Evolutionary conservation across 306 rosid genomes (phyloP).

Genomic region (Pterocarpus santalinus): DNA sequence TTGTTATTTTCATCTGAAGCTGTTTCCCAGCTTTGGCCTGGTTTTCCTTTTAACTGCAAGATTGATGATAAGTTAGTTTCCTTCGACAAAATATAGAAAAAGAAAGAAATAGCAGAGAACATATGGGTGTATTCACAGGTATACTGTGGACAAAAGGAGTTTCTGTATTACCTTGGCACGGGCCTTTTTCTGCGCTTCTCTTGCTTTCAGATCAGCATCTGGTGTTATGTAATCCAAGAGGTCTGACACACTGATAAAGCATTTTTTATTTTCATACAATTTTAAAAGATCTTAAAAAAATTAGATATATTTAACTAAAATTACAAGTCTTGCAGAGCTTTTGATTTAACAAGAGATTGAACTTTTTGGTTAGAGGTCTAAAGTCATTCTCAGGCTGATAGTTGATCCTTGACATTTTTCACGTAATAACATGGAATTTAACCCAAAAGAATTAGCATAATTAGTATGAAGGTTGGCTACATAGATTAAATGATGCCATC

Average conservation of each 20-base stretch:
- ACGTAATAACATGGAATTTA: no score
- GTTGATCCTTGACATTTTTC: no score
- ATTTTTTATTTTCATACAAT: constrained; percentile 21
- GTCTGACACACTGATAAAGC: constrained; percentile 85
- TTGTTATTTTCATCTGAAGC: constrained; percentile 72
- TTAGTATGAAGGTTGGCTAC: no score
- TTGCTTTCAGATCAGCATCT: constrained; percentile 86
- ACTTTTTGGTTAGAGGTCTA: not conserved
- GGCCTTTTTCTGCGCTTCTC: constrained; percentile 94
- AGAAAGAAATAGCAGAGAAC: not conserved
- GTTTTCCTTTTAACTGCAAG: constrained; percentile 86
- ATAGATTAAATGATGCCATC: no score
- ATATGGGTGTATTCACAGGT: constrained; percentile 10
- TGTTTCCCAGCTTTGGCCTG: constrained; percentile 71
- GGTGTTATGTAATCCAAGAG: constrained; percentile 98
- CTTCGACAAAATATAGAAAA: constrained; percentile 24
- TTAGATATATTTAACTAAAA: not conserved
- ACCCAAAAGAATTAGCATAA: no score
- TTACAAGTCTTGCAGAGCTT: constrained; percentile 8
- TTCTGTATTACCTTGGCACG: constrained; percentile 79
- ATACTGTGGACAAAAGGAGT: constrained; percentile 27
- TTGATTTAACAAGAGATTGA: not conserved
- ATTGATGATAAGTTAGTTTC: constrained; percentile 40
- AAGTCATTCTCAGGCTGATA: not conserved
- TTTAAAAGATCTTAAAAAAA: constrained; percentile 21